phyloP scores from a whole-genome alignment of 148 eudicot species.

The Cornus suecica region DNA sequence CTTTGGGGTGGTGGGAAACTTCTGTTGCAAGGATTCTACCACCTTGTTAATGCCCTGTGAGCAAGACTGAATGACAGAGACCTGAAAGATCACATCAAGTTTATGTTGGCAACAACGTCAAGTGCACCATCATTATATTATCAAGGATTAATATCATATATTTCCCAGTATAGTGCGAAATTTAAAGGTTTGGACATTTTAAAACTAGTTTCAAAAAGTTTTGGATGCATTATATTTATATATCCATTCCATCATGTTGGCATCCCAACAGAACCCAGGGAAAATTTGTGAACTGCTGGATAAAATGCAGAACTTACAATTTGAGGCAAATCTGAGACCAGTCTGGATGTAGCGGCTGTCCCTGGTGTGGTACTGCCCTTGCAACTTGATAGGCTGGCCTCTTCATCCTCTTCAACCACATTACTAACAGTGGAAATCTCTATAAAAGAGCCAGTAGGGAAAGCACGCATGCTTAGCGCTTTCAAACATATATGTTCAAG shows the following conservation, averaged over 20 bases:
- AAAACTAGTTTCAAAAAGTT: neutral
- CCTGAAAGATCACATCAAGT: slow-evolving; percentile 28
- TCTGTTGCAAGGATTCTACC: slow-evolving; percentile 46
- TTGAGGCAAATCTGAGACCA: slow-evolving; percentile 62
- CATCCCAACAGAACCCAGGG: neutral
- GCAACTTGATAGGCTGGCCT: slow-evolving; percentile 35
- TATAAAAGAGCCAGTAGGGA: slow-evolving; percentile 43
- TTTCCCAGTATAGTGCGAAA: too few species aligned
- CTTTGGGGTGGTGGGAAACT: slow-evolving; percentile 55
- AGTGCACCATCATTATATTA: neutral
- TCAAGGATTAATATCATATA: neutral
- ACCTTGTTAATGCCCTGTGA: slow-evolving; percentile 60
- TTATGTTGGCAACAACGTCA: neutral
- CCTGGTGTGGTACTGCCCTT: slow-evolving; percentile 32
- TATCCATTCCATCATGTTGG: neutral
- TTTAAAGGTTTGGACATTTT: neutral
- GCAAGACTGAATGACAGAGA: slow-evolving; percentile 57
- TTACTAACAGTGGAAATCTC: slow-evolving; percentile 37
- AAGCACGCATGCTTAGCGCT: slow-evolving; percentile 60
- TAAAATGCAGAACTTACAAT: slow-evolving; percentile 48
- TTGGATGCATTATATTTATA: neutral
- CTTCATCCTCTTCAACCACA: slow-evolving; percentile 45
- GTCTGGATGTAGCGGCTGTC: slow-evolving; percentile 23
- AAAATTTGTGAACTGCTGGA: neutral
- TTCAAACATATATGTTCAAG: slow-evolving; percentile 63